Evolutionary conservation across 306 rosid genomes (phyloP), one percentile per base, ranked within the genome.

Genomic region (Glycine soja): DNA sequence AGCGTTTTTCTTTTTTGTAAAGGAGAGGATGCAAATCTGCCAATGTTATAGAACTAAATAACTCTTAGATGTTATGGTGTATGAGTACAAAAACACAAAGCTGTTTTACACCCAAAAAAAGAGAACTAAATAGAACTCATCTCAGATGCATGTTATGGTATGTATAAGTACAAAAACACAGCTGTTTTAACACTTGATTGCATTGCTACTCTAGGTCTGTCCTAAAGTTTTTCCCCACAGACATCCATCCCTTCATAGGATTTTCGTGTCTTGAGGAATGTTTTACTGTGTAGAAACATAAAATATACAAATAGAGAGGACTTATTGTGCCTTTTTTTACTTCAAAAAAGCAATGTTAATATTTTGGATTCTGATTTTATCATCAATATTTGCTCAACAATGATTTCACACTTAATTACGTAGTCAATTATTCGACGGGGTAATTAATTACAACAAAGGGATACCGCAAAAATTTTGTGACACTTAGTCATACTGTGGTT

Each of bases 11-110:
- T 61, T 48, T 14, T 51, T 4, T 0, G 16, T 5, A 2, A 32
- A 78, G 54, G 14, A 64, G 24, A 54, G 34, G 34, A 72, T 58
- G 19, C 4, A 40, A 32, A 47, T 30, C 47, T 69, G 30, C 34
- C 65, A 48, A 52, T 54, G 82, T 40, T 63, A 48, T 46, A 73
- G 57, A 57, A 8, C n/a, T 64, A 3, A 64, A 38, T 36, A 36
- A 24, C 30, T 24, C 30, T 24, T 34, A 59, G 40, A 59, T 59
- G 30, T 24, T 24, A 24, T 24, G 30, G 30, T 24, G 30, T 24
- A 24, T 24, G 30, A 24, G 30, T 24, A 24, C 30, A 24, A 24
- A 24, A 24, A 24, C 30, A 24, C 30, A 24, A 24, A 24, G 30
- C 30, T 24, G 30, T 24, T 24, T 24, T 24, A 24, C 30, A 24